A percentile compares a stretch with the other conserved stretches of the same genome.
Evolutionary conservation across 345 rosid genomes (phyloP).

Genomic region (Murraya koenigii): DNA sequence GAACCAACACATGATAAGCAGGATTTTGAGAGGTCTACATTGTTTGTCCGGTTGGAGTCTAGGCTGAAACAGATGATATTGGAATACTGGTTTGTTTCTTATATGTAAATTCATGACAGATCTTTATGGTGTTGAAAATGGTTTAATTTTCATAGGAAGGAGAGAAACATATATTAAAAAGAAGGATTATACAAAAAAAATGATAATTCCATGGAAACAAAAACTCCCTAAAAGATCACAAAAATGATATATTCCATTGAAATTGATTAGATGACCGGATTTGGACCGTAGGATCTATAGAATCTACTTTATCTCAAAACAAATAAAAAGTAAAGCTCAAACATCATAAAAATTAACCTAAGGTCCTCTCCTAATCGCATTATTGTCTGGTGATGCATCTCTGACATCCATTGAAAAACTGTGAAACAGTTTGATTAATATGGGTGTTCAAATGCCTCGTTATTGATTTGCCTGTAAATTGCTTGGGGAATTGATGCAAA

Average conservation of each 20-base stretch:
- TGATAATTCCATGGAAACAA: background rate
- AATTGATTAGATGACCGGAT: background rate
- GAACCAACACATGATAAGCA: constrained; percentile 99
- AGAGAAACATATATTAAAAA: background rate
- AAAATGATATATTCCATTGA: background rate
- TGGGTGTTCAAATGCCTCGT: constrained; percentile 1
- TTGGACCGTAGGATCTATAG: background rate
- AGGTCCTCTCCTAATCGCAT: background rate
- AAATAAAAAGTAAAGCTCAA: background rate
- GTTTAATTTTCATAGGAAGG: background rate
- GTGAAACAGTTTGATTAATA: background rate
- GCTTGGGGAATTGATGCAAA: background rate
- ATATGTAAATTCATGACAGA: background rate
- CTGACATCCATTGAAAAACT: background rate
- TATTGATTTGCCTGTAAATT: background rate
- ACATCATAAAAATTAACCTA: background rate
- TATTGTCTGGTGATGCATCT: background rate
- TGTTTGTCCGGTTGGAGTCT: constrained; percentile 67
- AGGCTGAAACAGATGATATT: constrained; percentile 60
- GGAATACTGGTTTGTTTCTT: constrained; percentile 72
- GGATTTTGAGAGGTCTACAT: constrained; percentile 87
- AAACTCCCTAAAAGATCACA: background rate
- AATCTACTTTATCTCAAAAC: background rate
- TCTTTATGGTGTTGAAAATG: background rate
- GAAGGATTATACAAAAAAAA: background rate